Base-by-base conservation (phyloP, 1,284 basidiomycete species). In the Leccinum griseonigrum region DNA sequence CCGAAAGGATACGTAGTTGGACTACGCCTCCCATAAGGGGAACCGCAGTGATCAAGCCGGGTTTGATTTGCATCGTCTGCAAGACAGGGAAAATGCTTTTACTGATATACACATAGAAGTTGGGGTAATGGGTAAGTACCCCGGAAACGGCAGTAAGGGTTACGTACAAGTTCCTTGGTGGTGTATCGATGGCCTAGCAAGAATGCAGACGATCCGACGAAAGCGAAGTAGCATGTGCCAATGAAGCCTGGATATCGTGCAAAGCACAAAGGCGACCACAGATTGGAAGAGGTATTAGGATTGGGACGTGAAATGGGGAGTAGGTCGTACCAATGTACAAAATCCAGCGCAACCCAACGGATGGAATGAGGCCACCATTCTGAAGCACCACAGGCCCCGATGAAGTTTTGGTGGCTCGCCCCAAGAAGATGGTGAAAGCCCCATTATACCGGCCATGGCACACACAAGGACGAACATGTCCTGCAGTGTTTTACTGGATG, bases 101-200 rank as follows among this genome's bases (percentile, higher is more conserved):
- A 63, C 82, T 74, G 14, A 77, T 76, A 67, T 86, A 93, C 67
- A 97, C 81, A 76, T 97, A 98, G 77, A 97, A 97, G 22, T 90
- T 94, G 64, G 13, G 28, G 43, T 54, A 40, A 50, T 26, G 48
- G 43, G 57, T 68, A 28, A 67, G 61, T 58, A 56, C 52, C 6
- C n/a, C 14, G 57, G 26, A 65, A 52, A 55, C 16, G 1, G 28
- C 3, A 28, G 18, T 14, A 62, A 62, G 26, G 14, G 51, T 36
- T 22, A 63, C 74, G 75, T 66, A 91, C 91, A 26, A 26, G 22
- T 82, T 97, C 96, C 79, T 98, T 98, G 6, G 92, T 90, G 3
- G 94, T 92, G 74, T 88, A 98, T 98, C 96, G 57, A 97, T 86
- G 9, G 22, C 95, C 95, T 22, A 98, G 81, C 62, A 95, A 92